Base-by-base conservation (phyloP, 2,329 filamentous ascomycete species). In the Dactylellina cionopaga region DNA sequence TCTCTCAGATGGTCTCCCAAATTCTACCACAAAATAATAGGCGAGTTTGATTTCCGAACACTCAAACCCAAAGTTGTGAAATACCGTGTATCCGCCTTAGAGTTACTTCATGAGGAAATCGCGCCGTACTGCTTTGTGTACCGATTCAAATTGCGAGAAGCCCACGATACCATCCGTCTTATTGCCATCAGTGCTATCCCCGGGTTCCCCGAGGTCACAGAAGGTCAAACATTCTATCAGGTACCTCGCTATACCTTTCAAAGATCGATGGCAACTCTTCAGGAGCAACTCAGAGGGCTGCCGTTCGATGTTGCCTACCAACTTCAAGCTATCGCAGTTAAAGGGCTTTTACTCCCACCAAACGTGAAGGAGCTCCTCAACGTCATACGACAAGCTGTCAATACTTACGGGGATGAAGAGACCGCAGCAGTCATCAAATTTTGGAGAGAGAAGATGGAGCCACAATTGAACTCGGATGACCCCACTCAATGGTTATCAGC, bases 251-350 rank as follows among this genome's bases (percentile, higher is more conserved):
- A n/a, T 62, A 66, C 56, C 75, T 75, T 76, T 41, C 43, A 75
- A 52, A 39, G 31, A 33, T 63, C 74, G 54, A 76, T 82, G 76
- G 49, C 41, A 1, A 49, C 65, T 5, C 79, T 86, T 39, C 80
- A 80, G 17, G 74, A 75, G 5, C 78, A 77, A 5, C 75, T 82
- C 0, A 11, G 31, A 0, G 9, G 76, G 1, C 78, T 78, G 46
- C 62, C 85, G 3, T 91, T 88, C 74, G 78, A 80, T 0, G 76
- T 88, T 0, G 81, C 86, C 4, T 90, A 87, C 76, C 88, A 90
- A 75, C 80, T 91, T 3, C 84, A 89, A 54, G 84, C 83, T 13
- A 80, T 93, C 3, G 86, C 88, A 0, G 82, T 84, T 76, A 90
- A 90, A 75, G 86, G 85, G 19, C 87, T 85, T 60, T 81, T 92